Percentiles rank a stretch among this genome's conserved stretches.
Evolutionary conservation across 345 rosid genomes (phyloP).

Genomic region (Ailanthus altissimus): DNA sequence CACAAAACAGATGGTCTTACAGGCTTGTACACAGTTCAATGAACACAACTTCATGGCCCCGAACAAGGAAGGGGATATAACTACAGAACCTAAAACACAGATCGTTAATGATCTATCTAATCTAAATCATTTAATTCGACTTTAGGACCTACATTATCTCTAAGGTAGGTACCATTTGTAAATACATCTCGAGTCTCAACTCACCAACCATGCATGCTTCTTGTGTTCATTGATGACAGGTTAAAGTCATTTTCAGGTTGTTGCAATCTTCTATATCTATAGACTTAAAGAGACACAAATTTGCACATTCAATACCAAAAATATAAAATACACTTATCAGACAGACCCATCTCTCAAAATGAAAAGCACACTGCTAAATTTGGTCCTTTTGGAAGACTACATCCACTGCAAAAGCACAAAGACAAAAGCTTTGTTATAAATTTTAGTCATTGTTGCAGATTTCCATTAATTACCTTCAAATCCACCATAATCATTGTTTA

Average conservation of each 20-base stretch:
- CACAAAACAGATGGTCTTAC: not conserved
- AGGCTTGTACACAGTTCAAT: not conserved
- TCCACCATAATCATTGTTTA: not conserved
- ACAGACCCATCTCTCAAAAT: not conserved
- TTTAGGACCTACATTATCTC: constrained; percentile 6
- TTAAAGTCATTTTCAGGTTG: constrained; percentile 14
- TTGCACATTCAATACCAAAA: not conserved
- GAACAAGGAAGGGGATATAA: not conserved
- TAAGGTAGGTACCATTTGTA: not conserved
- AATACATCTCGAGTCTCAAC: constrained; percentile 6
- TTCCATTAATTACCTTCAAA: not conserved
- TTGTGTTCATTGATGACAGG: not conserved
- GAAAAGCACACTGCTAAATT: constrained; percentile 10
- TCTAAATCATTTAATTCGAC: not conserved
- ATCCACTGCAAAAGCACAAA: not conserved
- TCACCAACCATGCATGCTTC: not conserved
- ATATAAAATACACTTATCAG: constrained; percentile 2
- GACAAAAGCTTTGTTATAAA: not conserved
- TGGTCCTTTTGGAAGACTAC: not conserved
- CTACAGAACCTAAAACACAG: not conserved
- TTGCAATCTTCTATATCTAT: not conserved
- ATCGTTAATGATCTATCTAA: constrained; percentile 3
- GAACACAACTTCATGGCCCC: not conserved
- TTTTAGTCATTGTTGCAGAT: not conserved
- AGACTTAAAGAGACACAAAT: not conserved